These are phyloP conservation scores for Ascoidea rubescens DNA, from an alignment of 805 yeast genomes.

Conservation along the genomic window DNA sequence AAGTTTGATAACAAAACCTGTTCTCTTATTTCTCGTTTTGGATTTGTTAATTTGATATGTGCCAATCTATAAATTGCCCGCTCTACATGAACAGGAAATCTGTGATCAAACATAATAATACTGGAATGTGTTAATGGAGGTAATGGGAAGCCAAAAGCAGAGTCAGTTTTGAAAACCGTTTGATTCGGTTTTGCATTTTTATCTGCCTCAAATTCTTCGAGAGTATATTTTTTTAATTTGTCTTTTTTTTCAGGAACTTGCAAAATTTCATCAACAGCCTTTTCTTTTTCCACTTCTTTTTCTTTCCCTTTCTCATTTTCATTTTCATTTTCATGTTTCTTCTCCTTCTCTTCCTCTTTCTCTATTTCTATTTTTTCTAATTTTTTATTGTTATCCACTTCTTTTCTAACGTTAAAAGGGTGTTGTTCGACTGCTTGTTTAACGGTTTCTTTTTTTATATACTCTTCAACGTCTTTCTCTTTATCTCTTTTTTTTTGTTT, in stretches of 20 bases:
- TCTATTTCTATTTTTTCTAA: not conserved
- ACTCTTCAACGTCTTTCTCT: not conserved
- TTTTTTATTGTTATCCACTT: not conserved
- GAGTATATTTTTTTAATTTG: no score
- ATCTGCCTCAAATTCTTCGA: not conserved
- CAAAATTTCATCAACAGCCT: slow-evolving; percentile 1
- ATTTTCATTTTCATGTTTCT: not conserved
- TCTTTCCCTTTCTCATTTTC: not conserved
- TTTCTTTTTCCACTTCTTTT: slow-evolving; percentile 4
- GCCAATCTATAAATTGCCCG: slow-evolving; percentile 88
- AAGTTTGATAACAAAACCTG: slow-evolving; percentile 89
- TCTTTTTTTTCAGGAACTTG: not conserved
- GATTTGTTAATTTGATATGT: slow-evolving; percentile 87
- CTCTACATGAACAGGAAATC: slow-evolving; percentile 92
- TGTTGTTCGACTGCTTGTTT: no score
- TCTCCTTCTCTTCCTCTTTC: no score
- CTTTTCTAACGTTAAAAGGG: not conserved
- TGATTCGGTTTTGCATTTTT: slow-evolving; percentile 29
- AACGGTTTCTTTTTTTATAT: not conserved
- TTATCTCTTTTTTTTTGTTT: not conserved
- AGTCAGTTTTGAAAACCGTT: slow-evolving; percentile 50
- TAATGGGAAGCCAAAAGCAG: slow-evolving; percentile 79
- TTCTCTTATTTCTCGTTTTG: slow-evolving; percentile 79
- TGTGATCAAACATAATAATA: slow-evolving; percentile 63
- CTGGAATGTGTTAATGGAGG: slow-evolving; percentile 73